Base-by-base conservation (phyloP, 441 rosid genomes). In the Aquilaria agallochum region DNA sequence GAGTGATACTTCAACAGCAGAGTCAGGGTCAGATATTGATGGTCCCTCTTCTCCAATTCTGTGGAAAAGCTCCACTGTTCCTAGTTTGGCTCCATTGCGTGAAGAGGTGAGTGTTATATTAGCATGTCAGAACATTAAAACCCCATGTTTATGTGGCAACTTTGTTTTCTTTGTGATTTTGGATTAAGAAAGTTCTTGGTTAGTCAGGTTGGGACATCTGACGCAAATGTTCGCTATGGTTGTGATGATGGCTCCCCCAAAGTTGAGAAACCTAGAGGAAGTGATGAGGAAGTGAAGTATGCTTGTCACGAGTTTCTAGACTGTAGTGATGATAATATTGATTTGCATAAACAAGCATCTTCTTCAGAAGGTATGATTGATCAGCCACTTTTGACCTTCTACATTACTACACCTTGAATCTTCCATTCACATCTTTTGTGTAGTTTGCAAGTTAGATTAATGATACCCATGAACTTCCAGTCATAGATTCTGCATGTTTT, bases 1-100 rank as follows among this genome's bases (percentile, higher is more conserved):
- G 55, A 69, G 69, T 55, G 84, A 78, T 61, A 80, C 70, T 27
- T 82, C 79, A 13, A 74, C 84, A 65, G 84, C 82, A 62, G 84
- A 87, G 55, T 85, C 89, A 3, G 88, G 83, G 42, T 84, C 88
- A 46, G 91, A 89, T 71, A 68, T 82, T 57, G 89, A 83, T 67
- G 89, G 74, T 76, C 81, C 76, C 42, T 66, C 74, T 71, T 79
- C 88, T 67, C 82, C 80, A 55, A 44, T 55, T 56, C 80, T 79
- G 49, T 71, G 63, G 64, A 59, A 56, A 56, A 71, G 80, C 61
- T 82, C 78, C 67, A 48, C 72, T 55, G 61, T 79, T 72, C 72
- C 89, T 69, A 64, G 70, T 65, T 76, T 77, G 72, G 80, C 76
- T 36, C 75, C 84, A 27, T 77, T 76, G 73, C 79, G 67, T 53